phyloP scores from a whole-genome alignment of 140 eudicot species.

The Stevia rebaudiana region DNA sequence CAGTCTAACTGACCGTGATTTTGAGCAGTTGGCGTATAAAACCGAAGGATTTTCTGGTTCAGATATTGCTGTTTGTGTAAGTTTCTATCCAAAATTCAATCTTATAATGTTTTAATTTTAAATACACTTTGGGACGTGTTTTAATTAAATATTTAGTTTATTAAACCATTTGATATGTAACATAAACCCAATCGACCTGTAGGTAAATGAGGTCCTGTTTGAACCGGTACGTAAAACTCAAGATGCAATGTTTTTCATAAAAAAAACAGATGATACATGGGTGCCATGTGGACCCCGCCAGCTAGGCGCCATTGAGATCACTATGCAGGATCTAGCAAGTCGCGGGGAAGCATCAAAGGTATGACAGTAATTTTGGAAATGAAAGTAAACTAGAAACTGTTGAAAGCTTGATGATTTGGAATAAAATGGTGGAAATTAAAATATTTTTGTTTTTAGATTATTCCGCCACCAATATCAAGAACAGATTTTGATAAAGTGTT shows the following conservation, averaged over 20 bases:
- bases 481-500: constrained; percentile 58
- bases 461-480: constrained; percentile 53
- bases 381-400: not conserved
- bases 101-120: not conserved
- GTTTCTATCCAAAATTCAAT: constrained; percentile 9
- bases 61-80: constrained; percentile 67
- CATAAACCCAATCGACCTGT: not conserved
- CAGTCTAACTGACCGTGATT: constrained; percentile 49
- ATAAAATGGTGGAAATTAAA: not conserved
- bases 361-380: not conserved
- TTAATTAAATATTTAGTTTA: too few species aligned
- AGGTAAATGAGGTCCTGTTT: constrained; percentile 66
- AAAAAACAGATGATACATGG: constrained; percentile 38
- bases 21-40: constrained; percentile 46
- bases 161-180: too few species aligned
- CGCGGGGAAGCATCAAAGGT: constrained; percentile 64
- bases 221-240: constrained; percentile 75
- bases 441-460: constrained; percentile 28
- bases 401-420: not conserved
- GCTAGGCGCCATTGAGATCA: constrained; percentile 60
- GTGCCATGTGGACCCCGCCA: constrained; percentile 72
- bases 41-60: constrained; percentile 72
- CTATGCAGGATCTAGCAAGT: constrained; percentile 61
- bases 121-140: not conserved
- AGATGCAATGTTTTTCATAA: constrained; percentile 59